A percentile compares a stretch with the other conserved stretches of the same genome.
Evolutionary conservation across 2,329 filamentous ascomycete genomes (phyloP).

Genomic region (Exophiala mesophila): DNA sequence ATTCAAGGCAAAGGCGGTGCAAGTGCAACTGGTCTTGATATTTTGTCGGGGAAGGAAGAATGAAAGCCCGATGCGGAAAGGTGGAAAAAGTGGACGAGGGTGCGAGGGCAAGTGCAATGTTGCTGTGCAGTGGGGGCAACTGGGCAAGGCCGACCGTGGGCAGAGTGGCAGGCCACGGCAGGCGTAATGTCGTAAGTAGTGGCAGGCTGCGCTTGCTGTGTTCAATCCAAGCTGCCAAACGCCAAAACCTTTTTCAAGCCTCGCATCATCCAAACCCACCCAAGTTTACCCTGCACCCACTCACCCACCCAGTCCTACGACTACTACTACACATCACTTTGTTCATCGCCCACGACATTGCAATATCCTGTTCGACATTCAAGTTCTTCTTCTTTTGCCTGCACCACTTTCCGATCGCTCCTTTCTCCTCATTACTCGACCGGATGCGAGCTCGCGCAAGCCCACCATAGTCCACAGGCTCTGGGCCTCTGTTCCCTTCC

Average conservation of each 20-base stretch:
- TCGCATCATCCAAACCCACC: neutral
- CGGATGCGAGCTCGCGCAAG: constrained; percentile 9
- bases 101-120: neutral
- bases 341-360: constrained; percentile 28
- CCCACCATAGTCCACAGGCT: constrained; percentile 10
- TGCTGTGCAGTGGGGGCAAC: no score
- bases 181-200: no score
- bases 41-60: neutral
- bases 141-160: no score
- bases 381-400: constrained; percentile 3
- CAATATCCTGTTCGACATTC: constrained; percentile 12
- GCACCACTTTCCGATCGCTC: neutral
- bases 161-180: no score
- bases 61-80: neutral
- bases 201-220: no score
- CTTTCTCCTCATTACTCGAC: neutral
- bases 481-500: constrained; percentile 11
- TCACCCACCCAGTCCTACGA: no score
- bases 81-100: neutral
- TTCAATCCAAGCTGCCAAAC: no score
- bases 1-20: no score
- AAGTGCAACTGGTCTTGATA: no score
- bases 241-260: neutral
- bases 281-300: neutral
- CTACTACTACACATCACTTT: no score